phyloP scores from a whole-genome alignment of 2,329 filamentous ascomycete genomes.

The Sodiomyces alkalinus region DNA sequence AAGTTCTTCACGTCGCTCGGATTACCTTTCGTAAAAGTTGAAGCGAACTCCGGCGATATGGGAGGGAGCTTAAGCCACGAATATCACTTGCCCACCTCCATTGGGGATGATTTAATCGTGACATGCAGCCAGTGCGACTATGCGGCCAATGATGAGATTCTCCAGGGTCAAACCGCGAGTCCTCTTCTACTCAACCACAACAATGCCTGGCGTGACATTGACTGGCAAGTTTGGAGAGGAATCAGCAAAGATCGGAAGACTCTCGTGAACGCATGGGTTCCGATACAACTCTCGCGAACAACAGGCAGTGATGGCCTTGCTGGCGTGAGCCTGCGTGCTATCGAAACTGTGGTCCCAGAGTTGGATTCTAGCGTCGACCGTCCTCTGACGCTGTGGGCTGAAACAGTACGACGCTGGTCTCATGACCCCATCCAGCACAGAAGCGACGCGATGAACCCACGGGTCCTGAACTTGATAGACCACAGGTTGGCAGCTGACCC shows the following conservation, averaged over 20 bases:
- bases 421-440: too few relatives aligned
- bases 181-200: too few relatives aligned
- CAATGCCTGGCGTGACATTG: too few relatives aligned
- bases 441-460: too few relatives aligned
- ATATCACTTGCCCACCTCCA: constrained; percentile 67
- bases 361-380: constrained; percentile 59
- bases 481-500: too few relatives aligned
- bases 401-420: too few relatives aligned
- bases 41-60: constrained; percentile 92
- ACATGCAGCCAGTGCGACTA: constrained; percentile 61
- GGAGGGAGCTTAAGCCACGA: constrained; percentile 88
- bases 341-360: constrained; percentile 51
- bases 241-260: constrained; percentile 52
- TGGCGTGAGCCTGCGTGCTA: too few relatives aligned
- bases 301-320: too few relatives aligned
- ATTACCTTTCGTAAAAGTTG: constrained; percentile 69
- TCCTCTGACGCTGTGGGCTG: constrained; percentile 38
- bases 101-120: constrained; percentile 77
- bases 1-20: constrained; percentile 70
- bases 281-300: too few relatives aligned
- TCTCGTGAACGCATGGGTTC: too few relatives aligned
- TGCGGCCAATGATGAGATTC: constrained; percentile 75
- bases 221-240: constrained; percentile 41
- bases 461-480: too few relatives aligned
- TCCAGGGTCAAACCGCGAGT: too few relatives aligned